These are phyloP conservation scores for Aspergillus bertholletiae DNA, from an alignment of 495 filamentous ascomycete species.

Conservation along the genomic window DNA sequence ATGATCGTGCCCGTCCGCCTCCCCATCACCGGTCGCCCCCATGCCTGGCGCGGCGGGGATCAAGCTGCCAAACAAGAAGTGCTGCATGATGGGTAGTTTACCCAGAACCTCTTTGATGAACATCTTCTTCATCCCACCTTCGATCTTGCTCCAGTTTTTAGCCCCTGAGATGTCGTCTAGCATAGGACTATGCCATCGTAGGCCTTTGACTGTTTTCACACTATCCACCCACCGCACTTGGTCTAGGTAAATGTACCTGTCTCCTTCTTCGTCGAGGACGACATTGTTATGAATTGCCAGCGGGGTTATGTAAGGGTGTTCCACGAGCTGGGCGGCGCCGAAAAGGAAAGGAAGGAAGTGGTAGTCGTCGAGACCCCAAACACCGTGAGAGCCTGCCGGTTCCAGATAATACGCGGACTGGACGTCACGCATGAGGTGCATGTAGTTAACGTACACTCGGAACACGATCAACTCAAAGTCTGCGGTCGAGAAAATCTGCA, in stretches of 20 bases:
- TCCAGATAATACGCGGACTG: slow-evolving; percentile 93
- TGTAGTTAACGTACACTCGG: slow-evolving; percentile 72
- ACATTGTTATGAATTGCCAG: slow-evolving; percentile 80
- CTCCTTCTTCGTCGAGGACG: slow-evolving; percentile 78
- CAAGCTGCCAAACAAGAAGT: slow-evolving; percentile 88
- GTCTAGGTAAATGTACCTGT: slow-evolving; percentile 82
- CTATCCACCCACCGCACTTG: slow-evolving; percentile 93
- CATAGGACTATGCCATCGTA: slow-evolving; percentile 98
- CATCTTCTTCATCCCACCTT: slow-evolving; percentile 93
- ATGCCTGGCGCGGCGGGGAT: slow-evolving; percentile 79
- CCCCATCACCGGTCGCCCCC: slow-evolving; percentile 52
- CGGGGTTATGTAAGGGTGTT: slow-evolving; percentile 85
- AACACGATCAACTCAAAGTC: slow-evolving; percentile 74
- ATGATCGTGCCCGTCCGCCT: slow-evolving; percentile 53
- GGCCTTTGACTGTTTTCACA: slow-evolving; percentile 91
- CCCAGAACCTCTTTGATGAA: slow-evolving; percentile 88
- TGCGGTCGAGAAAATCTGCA: slow-evolving; percentile 56
- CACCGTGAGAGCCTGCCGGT: slow-evolving; percentile 90
- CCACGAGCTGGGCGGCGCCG: slow-evolving; percentile 85
- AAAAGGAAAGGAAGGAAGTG: slow-evolving; percentile 96
- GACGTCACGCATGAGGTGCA: slow-evolving; percentile 76
- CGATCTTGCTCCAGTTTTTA: slow-evolving; percentile 87
- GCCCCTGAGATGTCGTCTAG: slow-evolving; percentile 95
- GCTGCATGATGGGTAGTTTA: slow-evolving; percentile 97
- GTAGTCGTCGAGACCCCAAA: slow-evolving; percentile 97